Conservation (phyloP, 805 yeast species). For the Sugiyamaella americana region DNA sequence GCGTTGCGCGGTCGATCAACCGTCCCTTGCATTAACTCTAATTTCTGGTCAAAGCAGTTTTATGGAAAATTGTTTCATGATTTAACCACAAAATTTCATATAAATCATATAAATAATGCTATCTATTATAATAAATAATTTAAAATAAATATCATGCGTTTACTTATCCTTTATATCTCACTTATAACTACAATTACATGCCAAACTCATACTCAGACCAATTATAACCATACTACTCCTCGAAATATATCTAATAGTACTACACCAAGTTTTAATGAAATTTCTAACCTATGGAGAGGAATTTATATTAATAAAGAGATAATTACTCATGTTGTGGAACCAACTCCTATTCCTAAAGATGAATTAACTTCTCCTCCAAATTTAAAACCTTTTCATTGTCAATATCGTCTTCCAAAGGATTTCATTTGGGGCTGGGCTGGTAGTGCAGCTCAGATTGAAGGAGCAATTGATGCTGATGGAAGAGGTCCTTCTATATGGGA, state of each 20-base stretch:
- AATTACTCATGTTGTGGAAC: conserved; percentile 8
- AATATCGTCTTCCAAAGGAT: conserved; percentile 12
- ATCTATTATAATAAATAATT: too few relatives aligned
- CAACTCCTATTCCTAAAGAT: conserved; percentile 9
- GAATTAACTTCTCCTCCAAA: conserved; percentile 18
- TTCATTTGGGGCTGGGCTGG: conserved; percentile 32
- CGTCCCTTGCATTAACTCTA: too few relatives aligned
- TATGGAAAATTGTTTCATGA: too few relatives aligned
- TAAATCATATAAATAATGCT: too few relatives aligned
- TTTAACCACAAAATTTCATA: too few relatives aligned
- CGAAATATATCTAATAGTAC: neutral
- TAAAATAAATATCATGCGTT: too few relatives aligned
- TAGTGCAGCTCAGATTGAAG: conserved; percentile 36
- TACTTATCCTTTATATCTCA: too few relatives aligned
- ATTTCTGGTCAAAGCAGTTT: too few relatives aligned
- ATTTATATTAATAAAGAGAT: conserved; percentile 10
- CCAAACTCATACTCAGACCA: too few relatives aligned
- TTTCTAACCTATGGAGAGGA: conserved; percentile 15
- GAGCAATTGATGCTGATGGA: conserved; percentile 34
- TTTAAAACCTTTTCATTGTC: conserved; percentile 7
- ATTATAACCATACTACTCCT: too few relatives aligned
- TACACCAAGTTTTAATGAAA: neutral
- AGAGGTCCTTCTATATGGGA: conserved; percentile 33
- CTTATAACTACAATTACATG: too few relatives aligned
- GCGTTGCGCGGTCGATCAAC: too few relatives aligned